These are phyloP conservation scores for Mucor lusitanicus DNA, from an alignment of 371 early-diverging fungal genomes.

Conservation along the genomic window DNA sequence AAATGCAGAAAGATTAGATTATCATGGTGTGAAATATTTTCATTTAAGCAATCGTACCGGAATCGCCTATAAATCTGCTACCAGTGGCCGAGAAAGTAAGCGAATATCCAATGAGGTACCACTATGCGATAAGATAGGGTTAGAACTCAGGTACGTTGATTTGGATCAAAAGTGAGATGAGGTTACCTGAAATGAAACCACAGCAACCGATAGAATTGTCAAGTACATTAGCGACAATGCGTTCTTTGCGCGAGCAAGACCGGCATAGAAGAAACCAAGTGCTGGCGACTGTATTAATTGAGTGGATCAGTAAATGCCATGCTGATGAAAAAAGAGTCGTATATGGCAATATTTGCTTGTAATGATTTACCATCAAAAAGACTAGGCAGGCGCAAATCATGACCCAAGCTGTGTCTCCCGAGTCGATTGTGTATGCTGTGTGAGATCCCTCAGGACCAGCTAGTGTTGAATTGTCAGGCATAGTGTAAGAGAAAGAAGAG, in stretches of 20 bases:
- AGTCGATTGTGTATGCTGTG: conserved; percentile 24
- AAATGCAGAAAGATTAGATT: neutral
- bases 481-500: neutral
- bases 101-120: conserved; percentile 88
- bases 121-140: conserved; percentile 33
- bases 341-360: neutral
- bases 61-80: conserved; percentile 75
- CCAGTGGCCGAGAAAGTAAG: conserved; percentile 76
- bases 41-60: conserved; percentile 31
- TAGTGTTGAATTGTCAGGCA: neutral
- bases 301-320: neutral
- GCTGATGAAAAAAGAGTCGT: neutral
- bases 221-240: conserved; percentile 82
- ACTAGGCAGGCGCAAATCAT: conserved; percentile 49
- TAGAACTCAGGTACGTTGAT: neutral
- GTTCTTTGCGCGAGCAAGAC: conserved; percentile 78
- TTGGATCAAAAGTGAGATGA: neutral
- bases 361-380: conserved; percentile 42
- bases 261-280: conserved; percentile 82
- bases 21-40: neutral
- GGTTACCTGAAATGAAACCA: conserved; percentile 75
- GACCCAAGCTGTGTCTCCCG: conserved; percentile 77
- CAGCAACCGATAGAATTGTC: conserved; percentile 77
- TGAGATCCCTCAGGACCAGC: neutral
- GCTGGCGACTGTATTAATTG: conserved; percentile 58